These are phyloP conservation scores for Fraxinus velutina DNA, from an alignment of 305 asterid genomes.

Conservation along the genomic window DNA sequence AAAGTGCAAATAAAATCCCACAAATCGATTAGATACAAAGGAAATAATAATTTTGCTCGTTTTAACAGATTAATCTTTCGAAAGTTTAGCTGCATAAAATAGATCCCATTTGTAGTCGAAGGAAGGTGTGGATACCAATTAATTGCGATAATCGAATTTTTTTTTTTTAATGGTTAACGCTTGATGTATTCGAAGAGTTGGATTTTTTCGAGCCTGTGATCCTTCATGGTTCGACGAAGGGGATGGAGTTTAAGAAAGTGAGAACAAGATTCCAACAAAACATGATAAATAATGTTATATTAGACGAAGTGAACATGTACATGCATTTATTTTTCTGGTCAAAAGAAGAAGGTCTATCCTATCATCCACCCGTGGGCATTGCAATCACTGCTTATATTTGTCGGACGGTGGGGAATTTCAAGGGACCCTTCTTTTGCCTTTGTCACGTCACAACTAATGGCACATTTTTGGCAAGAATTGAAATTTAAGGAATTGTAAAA, in stretches of 20 bases:
- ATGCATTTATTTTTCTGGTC: background rate
- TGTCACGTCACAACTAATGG: background rate
- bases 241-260: background rate
- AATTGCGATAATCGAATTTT: background rate
- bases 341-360: background rate
- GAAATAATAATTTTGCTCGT: background rate
- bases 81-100: background rate
- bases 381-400: slow-evolving; percentile 31
- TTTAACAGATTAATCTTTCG: background rate
- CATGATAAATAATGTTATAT: background rate
- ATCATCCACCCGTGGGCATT: slow-evolving; percentile 39
- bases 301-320: background rate
- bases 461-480: background rate
- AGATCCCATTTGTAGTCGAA: background rate
- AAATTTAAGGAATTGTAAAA: background rate
- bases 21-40: background rate
- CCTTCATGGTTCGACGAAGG: background rate
- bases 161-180: background rate
- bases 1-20: background rate
- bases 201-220: background rate
- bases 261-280: background rate
- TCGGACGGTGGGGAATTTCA: slow-evolving; percentile 33
- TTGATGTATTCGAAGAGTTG: background rate
- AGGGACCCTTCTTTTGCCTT: slow-evolving; percentile 23
- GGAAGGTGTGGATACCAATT: background rate